phyloP scores from a whole-genome alignment of 768 basidiomycete genomes.

The Pulveroboletus sp. region DNA sequence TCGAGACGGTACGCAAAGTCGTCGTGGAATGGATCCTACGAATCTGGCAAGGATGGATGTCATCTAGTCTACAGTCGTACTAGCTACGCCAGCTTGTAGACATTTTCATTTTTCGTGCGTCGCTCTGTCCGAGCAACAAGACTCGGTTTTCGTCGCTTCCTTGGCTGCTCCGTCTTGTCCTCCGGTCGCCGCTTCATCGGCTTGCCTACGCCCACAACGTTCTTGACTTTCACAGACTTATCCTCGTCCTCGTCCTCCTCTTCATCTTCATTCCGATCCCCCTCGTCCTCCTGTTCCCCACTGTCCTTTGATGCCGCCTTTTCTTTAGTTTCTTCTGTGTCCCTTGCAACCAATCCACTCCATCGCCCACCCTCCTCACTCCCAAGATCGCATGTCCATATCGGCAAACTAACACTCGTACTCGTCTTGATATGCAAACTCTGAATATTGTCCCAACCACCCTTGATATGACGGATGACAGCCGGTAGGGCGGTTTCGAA shows the following conservation, averaged over 20 bases:
- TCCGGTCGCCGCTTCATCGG: slow-evolving; percentile 9
- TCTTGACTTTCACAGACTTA: not conserved
- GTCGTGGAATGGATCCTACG: not conserved
- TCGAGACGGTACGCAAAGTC: not conserved
- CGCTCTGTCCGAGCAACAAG: not conserved
- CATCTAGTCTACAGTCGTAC: slow-evolving; percentile 1
- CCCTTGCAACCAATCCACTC: slow-evolving; percentile 21
- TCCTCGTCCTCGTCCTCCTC: not conserved
- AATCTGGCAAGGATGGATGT: slow-evolving; percentile 5
- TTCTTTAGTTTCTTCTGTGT: slow-evolving; percentile 3
- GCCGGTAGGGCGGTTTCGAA: slow-evolving; percentile 73
- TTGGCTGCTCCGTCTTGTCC: slow-evolving; percentile 11
- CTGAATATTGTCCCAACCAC: slow-evolving; percentile 89
- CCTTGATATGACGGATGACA: slow-evolving; percentile 63
- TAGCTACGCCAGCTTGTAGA: not conserved
- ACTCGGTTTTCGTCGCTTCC: slow-evolving; percentile 12
- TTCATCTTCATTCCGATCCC: not conserved
- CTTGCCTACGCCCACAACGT: not conserved
- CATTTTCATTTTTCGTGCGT: not conserved
- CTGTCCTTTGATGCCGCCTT: not conserved
- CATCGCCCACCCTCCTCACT: slow-evolving; percentile 34
- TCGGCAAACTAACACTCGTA: slow-evolving; percentile 76
- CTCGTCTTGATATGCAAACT: slow-evolving; percentile 87
- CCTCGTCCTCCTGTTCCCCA: not conserved
- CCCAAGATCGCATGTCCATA: slow-evolving; percentile 82